phyloP scores from a whole-genome alignment of 1,284 basidiomycete genomes.

The Apiotrichum montevideense region DNA sequence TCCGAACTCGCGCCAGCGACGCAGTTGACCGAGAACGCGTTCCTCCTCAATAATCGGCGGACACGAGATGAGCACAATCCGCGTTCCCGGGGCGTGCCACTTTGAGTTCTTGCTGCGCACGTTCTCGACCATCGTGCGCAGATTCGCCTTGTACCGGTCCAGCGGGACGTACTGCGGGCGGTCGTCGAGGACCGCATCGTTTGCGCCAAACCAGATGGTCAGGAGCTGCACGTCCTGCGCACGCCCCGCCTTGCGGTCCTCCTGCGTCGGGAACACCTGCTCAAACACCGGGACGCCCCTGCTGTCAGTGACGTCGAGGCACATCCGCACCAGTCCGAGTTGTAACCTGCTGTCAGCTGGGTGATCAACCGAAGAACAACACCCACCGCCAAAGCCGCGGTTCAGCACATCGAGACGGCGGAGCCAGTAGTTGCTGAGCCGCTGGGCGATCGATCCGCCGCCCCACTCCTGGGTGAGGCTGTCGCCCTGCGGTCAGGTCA shows the following conservation, averaged over 20 bases:
- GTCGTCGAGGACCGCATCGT: slow-evolving; percentile 63
- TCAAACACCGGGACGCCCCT: slow-evolving; percentile 68
- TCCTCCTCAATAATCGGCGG: slow-evolving; percentile 66
- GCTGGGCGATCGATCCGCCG: slow-evolving; percentile 34
- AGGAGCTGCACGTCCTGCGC: slow-evolving; percentile 58
- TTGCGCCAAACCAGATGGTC: slow-evolving; percentile 80
- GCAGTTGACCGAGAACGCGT: slow-evolving; percentile 39
- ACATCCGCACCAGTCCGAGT: slow-evolving; percentile 58
- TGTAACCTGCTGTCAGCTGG: slow-evolving; percentile 56
- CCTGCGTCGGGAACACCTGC: slow-evolving; percentile 57
- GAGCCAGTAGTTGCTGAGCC: slow-evolving; percentile 56
- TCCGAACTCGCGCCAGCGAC: slow-evolving; percentile 36
- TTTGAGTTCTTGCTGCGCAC: slow-evolving; percentile 58
- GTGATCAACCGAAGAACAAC: neutral
- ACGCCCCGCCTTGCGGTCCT: slow-evolving; percentile 53
- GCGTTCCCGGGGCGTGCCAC: slow-evolving; percentile 66
- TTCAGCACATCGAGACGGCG: slow-evolving; percentile 76
- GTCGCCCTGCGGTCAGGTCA: slow-evolving; percentile 33
- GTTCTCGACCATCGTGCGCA: slow-evolving; percentile 58
- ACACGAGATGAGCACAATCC: slow-evolving; percentile 71
- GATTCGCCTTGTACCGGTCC: slow-evolving; percentile 60
- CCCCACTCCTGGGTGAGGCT: slow-evolving; percentile 42
- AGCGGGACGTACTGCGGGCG: slow-evolving; percentile 55
- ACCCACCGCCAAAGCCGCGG: slow-evolving; percentile 54
- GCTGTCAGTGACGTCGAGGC: neutral